Percentiles rank a stretch among this genome's conserved stretches.
phyloP scores from a whole-genome alignment of 2,329 filamentous ascomycete species.

The Cercospora sojina region DNA sequence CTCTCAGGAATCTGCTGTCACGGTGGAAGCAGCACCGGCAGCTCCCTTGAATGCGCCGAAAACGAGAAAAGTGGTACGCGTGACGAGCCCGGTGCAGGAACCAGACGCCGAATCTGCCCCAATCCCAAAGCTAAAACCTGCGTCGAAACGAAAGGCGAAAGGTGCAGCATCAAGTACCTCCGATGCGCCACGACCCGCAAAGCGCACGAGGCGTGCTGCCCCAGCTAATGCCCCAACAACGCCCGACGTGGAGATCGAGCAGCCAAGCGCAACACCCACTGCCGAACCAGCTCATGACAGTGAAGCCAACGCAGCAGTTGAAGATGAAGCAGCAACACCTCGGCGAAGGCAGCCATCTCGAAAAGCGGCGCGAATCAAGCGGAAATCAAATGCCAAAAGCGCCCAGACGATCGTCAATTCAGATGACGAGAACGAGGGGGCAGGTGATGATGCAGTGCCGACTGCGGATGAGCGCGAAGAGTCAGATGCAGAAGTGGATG shows the following conservation, averaged over 20 bases:
- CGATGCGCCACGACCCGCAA: conserved; percentile 18
- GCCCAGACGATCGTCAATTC: conserved; percentile 22
- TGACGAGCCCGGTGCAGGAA: conserved; percentile 5
- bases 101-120: conserved; percentile 5
- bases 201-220: conserved; percentile 5
- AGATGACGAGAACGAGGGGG: conserved; percentile 24
- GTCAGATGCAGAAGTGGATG: conserved; percentile 8
- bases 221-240: not conserved
- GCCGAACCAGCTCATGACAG: conserved; percentile 11
- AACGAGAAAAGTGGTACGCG: not conserved
- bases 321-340: conserved; percentile 7
- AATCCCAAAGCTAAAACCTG: not conserved
- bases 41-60: not conserved
- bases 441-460: not conserved
- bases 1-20: not conserved
- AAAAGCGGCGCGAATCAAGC: conserved; percentile 12
- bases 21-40: not conserved
- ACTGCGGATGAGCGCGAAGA: conserved; percentile 1
- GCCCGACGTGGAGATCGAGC: not conserved
- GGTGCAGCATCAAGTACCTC: conserved; percentile 6
- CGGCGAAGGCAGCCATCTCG: conserved; percentile 13
- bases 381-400: conserved; percentile 20
- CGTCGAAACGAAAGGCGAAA: conserved; percentile 14
- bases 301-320: not conserved
- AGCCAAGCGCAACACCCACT: conserved; percentile 20